Base-by-base conservation (phyloP, 345 rosid genomes). In the Brassica cretica region DNA sequence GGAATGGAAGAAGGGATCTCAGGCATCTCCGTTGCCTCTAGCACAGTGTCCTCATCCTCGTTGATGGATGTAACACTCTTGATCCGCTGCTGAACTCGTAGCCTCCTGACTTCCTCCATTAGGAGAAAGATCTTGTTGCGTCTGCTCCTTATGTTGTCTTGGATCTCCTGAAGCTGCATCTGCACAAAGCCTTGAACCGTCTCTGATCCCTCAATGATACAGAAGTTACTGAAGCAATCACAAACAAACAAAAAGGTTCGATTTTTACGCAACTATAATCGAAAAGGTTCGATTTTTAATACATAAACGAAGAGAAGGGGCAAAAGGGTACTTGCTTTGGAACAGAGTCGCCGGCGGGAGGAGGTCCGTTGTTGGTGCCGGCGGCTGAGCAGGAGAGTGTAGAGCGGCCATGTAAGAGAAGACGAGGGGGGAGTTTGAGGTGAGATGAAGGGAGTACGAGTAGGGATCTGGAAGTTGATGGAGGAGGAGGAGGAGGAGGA, bases 31-130 rank as follows among this genome's bases (percentile, higher is more conserved):
- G 90, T 68, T 1, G 78, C 85, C 35, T 89, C 93, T 35, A 88
- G 92, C 46, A 75, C 86, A 24, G 83, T 63, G 9, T 15, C 8
- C 39, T 76, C 91, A 12, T 65, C 18, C 46, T 73, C 91, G 14
- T 60, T 59, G 19, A 85, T 67, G 44, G 73, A 72, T 80, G 84
- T 81, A 68, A 78, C 78, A 15, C 76, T 84, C 89, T 84, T 94
- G 30, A 89, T 84, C 4, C 98, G 87, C 64, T 94, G 96, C 59
- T 92, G 98, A 9, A 94, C 85, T 56, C 97, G 79, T 58, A 94
- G 74, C 85, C 98, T 90, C 86, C 98, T 89, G 3, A 92, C 89
- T 97, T 94, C 98, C 82, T 94, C 98, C 98, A 94, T 94, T 74
- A 94, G 98, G 15, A 94, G 93, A 86, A 94, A 94, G 32, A 90